Evolutionary conservation across 495 filamentous ascomycete genomes (phyloP).

Genomic region (Daldinia vernicosa): DNA sequence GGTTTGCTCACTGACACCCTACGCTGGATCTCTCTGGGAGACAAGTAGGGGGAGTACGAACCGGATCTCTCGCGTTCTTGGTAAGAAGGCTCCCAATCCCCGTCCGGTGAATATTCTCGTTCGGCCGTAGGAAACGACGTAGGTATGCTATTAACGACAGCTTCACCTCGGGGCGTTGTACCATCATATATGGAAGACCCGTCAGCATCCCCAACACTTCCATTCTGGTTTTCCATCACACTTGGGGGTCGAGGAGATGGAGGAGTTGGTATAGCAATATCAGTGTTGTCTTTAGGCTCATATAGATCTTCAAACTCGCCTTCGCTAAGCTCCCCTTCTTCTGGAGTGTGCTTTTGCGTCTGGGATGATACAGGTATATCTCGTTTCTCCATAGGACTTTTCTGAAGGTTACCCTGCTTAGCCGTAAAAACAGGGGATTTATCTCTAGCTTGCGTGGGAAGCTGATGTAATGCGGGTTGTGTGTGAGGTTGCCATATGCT

Average conservation of each 20-base stretch:
- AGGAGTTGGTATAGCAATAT: slow-evolving; percentile 23
- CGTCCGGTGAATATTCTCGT: slow-evolving; percentile 39
- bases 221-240: slow-evolving; percentile 23
- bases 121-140: slow-evolving; percentile 32
- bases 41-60: slow-evolving; percentile 63
- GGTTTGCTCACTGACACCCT: slow-evolving; percentile 42
- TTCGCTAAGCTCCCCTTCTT: slow-evolving; percentile 82
- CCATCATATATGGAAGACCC: slow-evolving; percentile 46
- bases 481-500: slow-evolving; percentile 24
- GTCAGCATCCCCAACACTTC: slow-evolving; percentile 41
- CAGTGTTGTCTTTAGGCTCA: slow-evolving; percentile 44
- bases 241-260: slow-evolving; percentile 20
- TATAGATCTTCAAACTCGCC: slow-evolving; percentile 63
- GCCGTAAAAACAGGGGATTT: slow-evolving; percentile 4
- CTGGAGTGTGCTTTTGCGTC: slow-evolving; percentile 48
- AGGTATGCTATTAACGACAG: slow-evolving; percentile 24
- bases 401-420: slow-evolving; percentile 5
- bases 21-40: slow-evolving; percentile 55
- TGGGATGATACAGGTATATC: neutral
- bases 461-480: slow-evolving; percentile 8
- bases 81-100: slow-evolving; percentile 42
- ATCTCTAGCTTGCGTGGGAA: slow-evolving; percentile 5
- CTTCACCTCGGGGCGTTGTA: slow-evolving; percentile 35
- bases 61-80: slow-evolving; percentile 55
- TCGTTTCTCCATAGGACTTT: neutral